These are phyloP conservation scores for Neofusicoccum sp. DNA, from an alignment of 2,329 filamentous ascomycete species.

Conservation along the genomic window DNA sequence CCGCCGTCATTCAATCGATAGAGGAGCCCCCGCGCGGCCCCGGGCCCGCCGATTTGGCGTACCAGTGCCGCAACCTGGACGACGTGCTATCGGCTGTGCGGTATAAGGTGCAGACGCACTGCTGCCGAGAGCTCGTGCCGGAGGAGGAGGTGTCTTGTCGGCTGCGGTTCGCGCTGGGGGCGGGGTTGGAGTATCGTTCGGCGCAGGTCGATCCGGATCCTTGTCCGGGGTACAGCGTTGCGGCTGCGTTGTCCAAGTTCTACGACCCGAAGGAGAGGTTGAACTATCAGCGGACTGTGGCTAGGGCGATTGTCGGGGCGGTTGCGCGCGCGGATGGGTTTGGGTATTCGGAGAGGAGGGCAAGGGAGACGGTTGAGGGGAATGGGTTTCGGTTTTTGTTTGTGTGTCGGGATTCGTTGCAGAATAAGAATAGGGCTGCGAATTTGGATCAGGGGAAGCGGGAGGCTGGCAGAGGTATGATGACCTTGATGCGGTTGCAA, in stretches of 20 bases:
- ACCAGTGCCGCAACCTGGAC: conserved; percentile 15
- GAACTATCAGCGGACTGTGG: conserved; percentile 20
- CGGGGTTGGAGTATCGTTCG: neutral
- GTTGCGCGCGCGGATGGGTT: conserved; percentile 38
- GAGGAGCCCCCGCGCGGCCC: neutral
- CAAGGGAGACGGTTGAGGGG: conserved; percentile 31
- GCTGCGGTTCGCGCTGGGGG: neutral
- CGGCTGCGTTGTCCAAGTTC: conserved; percentile 21
- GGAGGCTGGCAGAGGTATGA: neutral
- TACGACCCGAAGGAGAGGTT: conserved; percentile 22
- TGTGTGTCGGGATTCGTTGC: conserved; percentile 37
- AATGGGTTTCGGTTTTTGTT: conserved; percentile 38
- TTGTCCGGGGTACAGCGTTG: conserved; percentile 12
- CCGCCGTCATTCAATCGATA: neutral
- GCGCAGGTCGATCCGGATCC: neutral
- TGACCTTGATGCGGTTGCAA: neutral
- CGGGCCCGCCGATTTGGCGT: conserved; percentile 1
- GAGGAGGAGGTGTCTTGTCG: conserved; percentile 6
- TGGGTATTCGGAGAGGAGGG: conserved; percentile 37
- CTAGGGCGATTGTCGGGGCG: conserved; percentile 30
- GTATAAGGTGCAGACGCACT: neutral
- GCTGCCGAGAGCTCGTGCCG: neutral
- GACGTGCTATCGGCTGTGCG: conserved; percentile 8
- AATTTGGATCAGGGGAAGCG: conserved; percentile 25
- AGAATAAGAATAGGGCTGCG: conserved; percentile 33